A percentile compares a stretch with the other conserved stretches of the same genome.
These are phyloP conservation scores for Eucommia ulmoides DNA, from an alignment of 257 asterid genomes.

Conservation along the genomic window DNA sequence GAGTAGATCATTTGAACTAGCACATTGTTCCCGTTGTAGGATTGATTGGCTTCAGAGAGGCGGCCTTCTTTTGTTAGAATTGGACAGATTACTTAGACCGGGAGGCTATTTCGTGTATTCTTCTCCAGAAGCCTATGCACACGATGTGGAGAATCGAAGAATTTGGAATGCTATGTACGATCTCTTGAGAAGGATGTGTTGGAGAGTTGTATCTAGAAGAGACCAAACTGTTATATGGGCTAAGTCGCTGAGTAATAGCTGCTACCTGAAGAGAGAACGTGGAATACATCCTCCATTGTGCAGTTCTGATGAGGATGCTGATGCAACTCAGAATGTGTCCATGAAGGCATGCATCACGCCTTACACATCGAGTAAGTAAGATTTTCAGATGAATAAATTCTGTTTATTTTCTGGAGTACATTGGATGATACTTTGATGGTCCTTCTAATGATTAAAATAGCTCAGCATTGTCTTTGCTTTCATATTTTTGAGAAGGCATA, in stretches of 20 bases:
- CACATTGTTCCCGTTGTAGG: conserved; percentile 90
- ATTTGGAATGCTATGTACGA: conserved; percentile 75
- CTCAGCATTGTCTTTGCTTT: too few relatives aligned
- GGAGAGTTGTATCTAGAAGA: conserved; percentile 75
- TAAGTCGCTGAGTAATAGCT: conserved; percentile 69
- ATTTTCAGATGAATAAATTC: conserved; percentile 5
- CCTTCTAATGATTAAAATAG: not conserved
- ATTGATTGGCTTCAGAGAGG: conserved; percentile 98
- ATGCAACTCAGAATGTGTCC: conserved; percentile 62
- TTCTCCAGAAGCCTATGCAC: conserved; percentile 93
- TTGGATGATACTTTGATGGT: too few relatives aligned
- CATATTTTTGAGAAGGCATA: too few relatives aligned
- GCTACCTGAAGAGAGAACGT: conserved; percentile 52
- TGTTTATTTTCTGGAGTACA: too few relatives aligned
- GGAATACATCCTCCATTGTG: conserved; percentile 65
- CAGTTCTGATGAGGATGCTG: conserved; percentile 69
- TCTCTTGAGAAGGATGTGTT: conserved; percentile 74
- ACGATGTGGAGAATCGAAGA: conserved; percentile 62
- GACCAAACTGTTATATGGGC: conserved; percentile 92
- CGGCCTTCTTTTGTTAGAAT: conserved; percentile 74
- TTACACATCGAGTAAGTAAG: conserved; percentile 56
- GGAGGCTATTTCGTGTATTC: conserved; percentile 92
- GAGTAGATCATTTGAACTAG: conserved; percentile 86
- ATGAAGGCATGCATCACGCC: conserved; percentile 91
- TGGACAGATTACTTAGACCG: conserved; percentile 87